Percentiles rank a stretch among this genome's conserved stretches.
Evolutionary conservation across 179 eudicot genomes (phyloP).

Genomic region (Gypsophila paniculata): DNA sequence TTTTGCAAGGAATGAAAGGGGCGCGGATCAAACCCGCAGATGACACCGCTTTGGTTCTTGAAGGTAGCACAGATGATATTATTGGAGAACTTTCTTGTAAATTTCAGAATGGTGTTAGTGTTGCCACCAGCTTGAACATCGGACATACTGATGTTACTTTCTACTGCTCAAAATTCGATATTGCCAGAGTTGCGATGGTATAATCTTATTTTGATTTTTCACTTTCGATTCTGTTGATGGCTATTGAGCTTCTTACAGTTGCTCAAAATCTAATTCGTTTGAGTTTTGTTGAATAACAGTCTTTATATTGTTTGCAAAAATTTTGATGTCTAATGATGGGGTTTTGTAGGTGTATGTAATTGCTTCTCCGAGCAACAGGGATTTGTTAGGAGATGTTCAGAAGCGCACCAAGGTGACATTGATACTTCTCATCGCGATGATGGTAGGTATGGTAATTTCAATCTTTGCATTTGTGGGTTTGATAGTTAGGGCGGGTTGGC

Average conservation of each 20-base stretch:
- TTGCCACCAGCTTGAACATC: conserved; percentile 28
- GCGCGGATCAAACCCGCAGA: conserved; percentile 6
- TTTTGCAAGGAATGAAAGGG: conserved; percentile 25
- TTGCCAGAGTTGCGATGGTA: conserved; percentile 49
- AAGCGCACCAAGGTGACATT: conserved; percentile 27
- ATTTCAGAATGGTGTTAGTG: conserved; percentile 17
- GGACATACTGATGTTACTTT: conserved; percentile 29
- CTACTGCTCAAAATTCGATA: conserved; percentile 41
- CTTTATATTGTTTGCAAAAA: neutral
- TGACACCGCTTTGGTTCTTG: conserved; percentile 24
- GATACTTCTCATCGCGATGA: conserved; percentile 33
- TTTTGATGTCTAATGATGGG: neutral
- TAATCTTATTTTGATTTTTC: conserved; percentile 14
- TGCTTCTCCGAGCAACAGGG: conserved; percentile 18
- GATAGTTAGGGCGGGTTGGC: conserved; percentile 34
- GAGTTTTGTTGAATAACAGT: neutral
- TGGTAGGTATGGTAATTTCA: conserved; percentile 26
- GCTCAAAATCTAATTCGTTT: neutral
- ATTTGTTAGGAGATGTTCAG: conserved; percentile 16
- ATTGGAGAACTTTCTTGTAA: conserved; percentile 39
- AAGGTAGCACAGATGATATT: conserved; percentile 8
- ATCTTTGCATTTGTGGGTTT: conserved; percentile 32
- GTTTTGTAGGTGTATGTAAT: conserved; percentile 26
- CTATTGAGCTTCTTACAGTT: neutral
- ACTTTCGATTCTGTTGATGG: neutral